These are phyloP conservation scores for Hylodesmum podocarpum DNA, from an alignment of 306 rosid species.

Conservation along the genomic window DNA sequence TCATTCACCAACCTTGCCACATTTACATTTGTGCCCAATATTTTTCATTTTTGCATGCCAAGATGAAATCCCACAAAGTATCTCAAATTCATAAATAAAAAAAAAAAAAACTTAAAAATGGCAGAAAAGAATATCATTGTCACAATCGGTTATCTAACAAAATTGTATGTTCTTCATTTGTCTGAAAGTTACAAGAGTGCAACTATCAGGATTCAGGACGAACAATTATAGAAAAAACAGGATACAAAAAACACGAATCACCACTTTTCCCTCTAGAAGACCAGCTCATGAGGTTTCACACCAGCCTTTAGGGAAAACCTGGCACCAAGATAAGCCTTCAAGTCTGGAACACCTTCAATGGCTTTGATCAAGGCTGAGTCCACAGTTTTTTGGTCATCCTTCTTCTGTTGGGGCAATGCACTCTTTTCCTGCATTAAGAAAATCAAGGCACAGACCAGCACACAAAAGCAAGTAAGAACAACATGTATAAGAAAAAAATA, in stretches of 20 bases:
- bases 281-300: constrained; percentile 36
- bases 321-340: constrained; percentile 72
- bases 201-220: neutral
- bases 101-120: neutral
- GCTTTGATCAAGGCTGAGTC: constrained; percentile 59
- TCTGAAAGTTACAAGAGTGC: neutral
- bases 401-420: constrained; percentile 68
- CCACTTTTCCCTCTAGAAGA: constrained; percentile 19
- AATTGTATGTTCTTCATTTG: neutral
- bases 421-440: constrained; percentile 56
- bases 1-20: too few relatives aligned
- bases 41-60: too few relatives aligned
- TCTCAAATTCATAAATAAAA: constrained; percentile 11
- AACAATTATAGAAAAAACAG: neutral
- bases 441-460: neutral
- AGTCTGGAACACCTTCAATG: constrained; percentile 64
- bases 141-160: constrained; percentile 11
- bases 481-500: neutral
- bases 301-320: constrained; percentile 52
- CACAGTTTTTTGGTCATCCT: constrained; percentile 76
- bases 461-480: neutral
- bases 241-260: neutral
- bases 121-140: neutral
- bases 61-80: neutral
- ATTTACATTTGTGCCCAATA: too few relatives aligned